Base-by-base conservation (phyloP, 2,329 filamentous ascomycete genomes). In the Falciphora oryzae region DNA sequence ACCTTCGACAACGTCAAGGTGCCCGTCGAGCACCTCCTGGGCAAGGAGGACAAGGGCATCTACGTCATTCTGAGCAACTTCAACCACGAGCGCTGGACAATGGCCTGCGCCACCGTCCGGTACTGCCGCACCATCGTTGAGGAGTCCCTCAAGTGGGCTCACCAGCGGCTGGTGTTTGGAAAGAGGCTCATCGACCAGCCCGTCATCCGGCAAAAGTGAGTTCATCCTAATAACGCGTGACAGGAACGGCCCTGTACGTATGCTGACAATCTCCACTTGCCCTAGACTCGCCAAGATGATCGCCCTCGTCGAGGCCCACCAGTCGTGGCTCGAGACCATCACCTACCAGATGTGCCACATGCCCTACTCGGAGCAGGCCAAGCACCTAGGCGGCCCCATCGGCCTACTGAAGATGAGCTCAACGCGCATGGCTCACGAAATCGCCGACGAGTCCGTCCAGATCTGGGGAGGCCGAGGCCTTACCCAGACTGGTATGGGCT, bases 291-390 rank as follows among this genome's bases (percentile, higher is more conserved):
- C 92, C 67, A 91, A 91, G 74, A 95, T 96, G 91, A 95, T 96
- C 69, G 86, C 90, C 5, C 86, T 90, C 62, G 85, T 87, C 69
- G 92, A 96, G 76, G 83, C 90, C n/a, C 89, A 90, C 77, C 92
- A 96, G 75, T 85, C 91, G 27, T 96, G 91, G 91, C 84, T 95
- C 61, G 92, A 96, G 75, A 86, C 85, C 57, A 88, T 95, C 72
- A 92, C 91, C 27, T 92, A 92, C 79, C 92, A 96, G 74, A 96
- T 96, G 92, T 89, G 85, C 79, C 82, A 92, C 75, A 92, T 96
- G 90, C 84, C 85, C 44, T 95, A 96, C 76, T 82, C 84, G 64
- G 79, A 94, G 73, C 92, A 96, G 75, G 81, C 89, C 29, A 86
- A 86, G 72, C 83, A 89, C 70, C 84, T 96, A 1, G 90, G 89